phyloP scores from a whole-genome alignment of 345 rosid genomes.

The Linum usitatissimum region DNA sequence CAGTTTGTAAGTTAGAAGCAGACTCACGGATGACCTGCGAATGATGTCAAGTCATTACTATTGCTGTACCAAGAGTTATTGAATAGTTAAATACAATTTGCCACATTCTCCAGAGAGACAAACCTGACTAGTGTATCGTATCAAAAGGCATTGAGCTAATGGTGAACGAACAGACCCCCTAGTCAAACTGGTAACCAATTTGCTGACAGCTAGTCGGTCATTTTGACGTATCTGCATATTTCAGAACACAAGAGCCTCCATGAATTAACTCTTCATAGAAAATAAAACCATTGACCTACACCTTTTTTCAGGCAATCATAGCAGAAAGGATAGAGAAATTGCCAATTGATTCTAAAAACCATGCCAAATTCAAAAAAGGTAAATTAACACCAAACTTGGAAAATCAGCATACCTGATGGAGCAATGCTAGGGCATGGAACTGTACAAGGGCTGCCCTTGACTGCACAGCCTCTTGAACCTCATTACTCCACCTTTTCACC shows the following conservation, averaged over 20 bases:
- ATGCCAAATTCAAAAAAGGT: slow-evolving; percentile 5
- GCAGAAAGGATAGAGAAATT: not conserved
- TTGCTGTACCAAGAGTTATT: not conserved
- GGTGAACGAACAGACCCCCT: slow-evolving; percentile 96
- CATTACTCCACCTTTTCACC: slow-evolving; percentile 98
- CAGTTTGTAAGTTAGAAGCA: slow-evolving; percentile 55
- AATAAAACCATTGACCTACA: not conserved
- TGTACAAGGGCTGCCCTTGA: slow-evolving; percentile 97
- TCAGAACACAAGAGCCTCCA: not conserved
- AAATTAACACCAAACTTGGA: not conserved
- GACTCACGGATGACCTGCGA: slow-evolving; percentile 84
- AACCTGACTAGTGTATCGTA: slow-evolving; percentile 90
- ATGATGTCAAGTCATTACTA: slow-evolving; percentile 9
- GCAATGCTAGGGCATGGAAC: slow-evolving; percentile 88
- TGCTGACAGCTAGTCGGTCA: slow-evolving; percentile 84
- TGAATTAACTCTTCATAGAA: not conserved
- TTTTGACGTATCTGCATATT: slow-evolving; percentile 77
- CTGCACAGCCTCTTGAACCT: slow-evolving; percentile 97
- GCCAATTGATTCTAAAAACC: not conserved
- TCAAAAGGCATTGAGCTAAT: slow-evolving; percentile 87
- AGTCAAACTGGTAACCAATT: slow-evolving; percentile 85
- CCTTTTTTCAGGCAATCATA: not conserved
- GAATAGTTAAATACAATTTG: not conserved
- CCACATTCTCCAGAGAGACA: slow-evolving; percentile 4
- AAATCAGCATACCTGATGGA: slow-evolving; percentile 54